Conservation (phyloP, 805 yeast species). For the Starmerella etchellsii region DNA sequence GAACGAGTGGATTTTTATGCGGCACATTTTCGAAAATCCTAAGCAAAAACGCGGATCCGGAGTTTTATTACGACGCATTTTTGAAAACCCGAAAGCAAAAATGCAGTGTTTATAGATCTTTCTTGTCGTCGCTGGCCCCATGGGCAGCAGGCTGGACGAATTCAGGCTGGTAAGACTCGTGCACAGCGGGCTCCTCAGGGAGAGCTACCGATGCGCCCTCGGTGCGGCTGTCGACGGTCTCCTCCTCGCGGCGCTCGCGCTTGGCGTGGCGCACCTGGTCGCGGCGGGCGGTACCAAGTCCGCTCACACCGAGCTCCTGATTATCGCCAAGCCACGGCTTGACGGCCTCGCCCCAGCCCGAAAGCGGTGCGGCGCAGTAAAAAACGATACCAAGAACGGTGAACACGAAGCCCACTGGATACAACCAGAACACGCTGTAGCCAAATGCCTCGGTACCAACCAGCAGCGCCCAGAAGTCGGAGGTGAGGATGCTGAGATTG, state of each 20-base stretch:
- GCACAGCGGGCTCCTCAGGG: no score
- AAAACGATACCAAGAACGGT: conserved; percentile 32
- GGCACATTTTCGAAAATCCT: no score
- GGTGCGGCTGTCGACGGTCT: no score
- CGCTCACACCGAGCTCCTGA: conserved; percentile 27
- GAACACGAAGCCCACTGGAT: conserved; percentile 36
- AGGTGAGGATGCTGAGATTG: conserved; percentile 33
- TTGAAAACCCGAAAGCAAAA: not conserved
- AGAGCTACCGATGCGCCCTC: no score
- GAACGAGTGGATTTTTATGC: no score
- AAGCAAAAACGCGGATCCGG: no score
- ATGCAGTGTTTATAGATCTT: not conserved
- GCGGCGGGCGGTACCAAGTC: conserved; percentile 26
- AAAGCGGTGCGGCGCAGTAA: conserved; percentile 30
- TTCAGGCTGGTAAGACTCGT: no score
- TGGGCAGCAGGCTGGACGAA: no score
- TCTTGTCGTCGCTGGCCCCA: no score
- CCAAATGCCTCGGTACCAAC: conserved; percentile 36
- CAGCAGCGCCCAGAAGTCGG: conserved; percentile 36
- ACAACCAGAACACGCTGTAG: conserved; percentile 34
- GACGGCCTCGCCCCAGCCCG: conserved; percentile 29
- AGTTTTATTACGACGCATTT: not conserved
- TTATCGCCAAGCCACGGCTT: conserved; percentile 34
- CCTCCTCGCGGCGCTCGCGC: no score
- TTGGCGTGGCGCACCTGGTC: no score